Evolutionary conservation across 1,139 yeast genomes (phyloP), one percentile per base, ranked within the genome.

Genomic region (Kazachstania sp.): DNA sequence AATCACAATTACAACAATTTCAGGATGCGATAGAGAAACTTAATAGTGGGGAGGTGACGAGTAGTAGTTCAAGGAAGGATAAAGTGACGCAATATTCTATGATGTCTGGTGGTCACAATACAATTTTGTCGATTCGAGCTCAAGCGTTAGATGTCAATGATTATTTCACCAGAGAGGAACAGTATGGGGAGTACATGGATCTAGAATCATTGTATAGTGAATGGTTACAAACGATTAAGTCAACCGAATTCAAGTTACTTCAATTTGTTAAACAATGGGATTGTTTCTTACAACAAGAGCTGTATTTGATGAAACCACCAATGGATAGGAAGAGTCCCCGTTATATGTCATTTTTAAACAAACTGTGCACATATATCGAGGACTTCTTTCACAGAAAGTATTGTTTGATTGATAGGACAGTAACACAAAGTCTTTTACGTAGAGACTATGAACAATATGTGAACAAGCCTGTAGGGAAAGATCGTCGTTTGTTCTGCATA

Each of bases 121-220:
- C 60, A 54, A 68, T 70, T 36, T 61, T 81, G 42, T 75, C 84
- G 48, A 62, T 65, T n/a, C 77, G 72, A 43, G 78, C 82, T 0
- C 60, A 72, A 0, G 74, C 72, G 51, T 51, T 86, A 13, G 69
- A 72, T 37, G 53, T 82, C 1, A 75, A 76, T 13, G 49, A 61
- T 1, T 46, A 77, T 13, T 87, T 85, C 58, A 66, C 77, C 0
- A 72, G 75, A 4, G 79, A 74, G 37, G 96, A 88, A 60, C 64
- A 66, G 23, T 77, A 73, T 59, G 96, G 96, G 0, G 74, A 74
- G 54, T 78, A 65, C 54, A 53, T 90, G 26, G 92, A 86, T 55
- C 67, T 90, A 48, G 62, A 70, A 9, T 54, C 59, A 2, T 69
- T 73, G 45, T 81, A 81, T 61, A 73, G 72, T 34, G 55, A 53